Evolutionary conservation across 352 stramenopile genomes (phyloP).

Genomic region (Aphanomyces euteiches): DNA sequence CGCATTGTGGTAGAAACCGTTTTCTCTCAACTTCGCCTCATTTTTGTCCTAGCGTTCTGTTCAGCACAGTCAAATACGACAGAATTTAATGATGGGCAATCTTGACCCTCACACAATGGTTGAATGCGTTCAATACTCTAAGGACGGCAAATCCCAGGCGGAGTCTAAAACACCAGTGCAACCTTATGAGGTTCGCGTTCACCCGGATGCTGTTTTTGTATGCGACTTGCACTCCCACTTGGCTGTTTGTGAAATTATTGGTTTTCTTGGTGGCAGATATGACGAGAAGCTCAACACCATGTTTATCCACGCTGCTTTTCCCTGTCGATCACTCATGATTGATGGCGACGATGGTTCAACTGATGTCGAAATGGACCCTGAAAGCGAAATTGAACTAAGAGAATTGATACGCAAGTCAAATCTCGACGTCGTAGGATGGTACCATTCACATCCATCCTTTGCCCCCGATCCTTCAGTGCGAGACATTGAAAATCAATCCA

Average conservation of each 20-base stretch:
- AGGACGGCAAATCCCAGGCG: constrained; percentile 30
- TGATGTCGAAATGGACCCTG: constrained; percentile 94
- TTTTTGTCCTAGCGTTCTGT: constrained; percentile 43
- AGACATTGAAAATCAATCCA: constrained; percentile 93
- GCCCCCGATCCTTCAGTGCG: constrained; percentile 88
- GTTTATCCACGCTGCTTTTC: constrained; percentile 91
- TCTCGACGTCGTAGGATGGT: constrained; percentile 92
- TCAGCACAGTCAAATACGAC: constrained; percentile 73
- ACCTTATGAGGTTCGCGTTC: constrained; percentile 85
- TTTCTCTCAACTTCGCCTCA: constrained; percentile 10
- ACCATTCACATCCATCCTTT: constrained; percentile 93
- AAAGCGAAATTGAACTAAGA: constrained; percentile 86
- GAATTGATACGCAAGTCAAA: constrained; percentile 86
- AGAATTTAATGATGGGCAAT: constrained; percentile 58
- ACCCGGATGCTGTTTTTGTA: constrained; percentile 87
- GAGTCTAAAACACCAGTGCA: constrained; percentile 42
- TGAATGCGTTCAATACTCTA: constrained; percentile 63
- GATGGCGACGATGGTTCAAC: constrained; percentile 87
- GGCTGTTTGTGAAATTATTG: constrained; percentile 92
- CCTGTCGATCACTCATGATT: constrained; percentile 86
- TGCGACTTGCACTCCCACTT: constrained; percentile 92
- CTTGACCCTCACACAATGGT: constrained; percentile 85
- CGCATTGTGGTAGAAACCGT: constrained; percentile 16
- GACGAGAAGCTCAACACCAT: constrained; percentile 73
- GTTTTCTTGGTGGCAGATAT: constrained; percentile 90